Base-by-base conservation (phyloP, 2,329 filamentous ascomycete genomes). In the Cercospora brassicicola region DNA sequence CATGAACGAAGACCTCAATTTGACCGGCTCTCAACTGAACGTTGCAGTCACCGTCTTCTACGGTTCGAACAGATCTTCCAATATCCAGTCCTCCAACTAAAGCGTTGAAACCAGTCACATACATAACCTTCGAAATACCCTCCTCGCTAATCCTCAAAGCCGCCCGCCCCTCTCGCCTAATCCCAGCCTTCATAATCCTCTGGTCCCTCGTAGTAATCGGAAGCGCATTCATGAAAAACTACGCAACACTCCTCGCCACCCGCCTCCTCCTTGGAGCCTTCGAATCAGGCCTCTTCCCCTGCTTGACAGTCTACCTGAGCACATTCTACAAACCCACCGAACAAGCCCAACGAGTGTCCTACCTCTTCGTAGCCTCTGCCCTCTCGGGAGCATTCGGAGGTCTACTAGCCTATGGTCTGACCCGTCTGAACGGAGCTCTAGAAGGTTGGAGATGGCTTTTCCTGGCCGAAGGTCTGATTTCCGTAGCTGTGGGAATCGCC, bases 371-470 rank as follows among this genome's bases (percentile, higher is more conserved):
- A 28, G 78, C 79, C 0, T 76, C 77, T 23, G 81, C 81, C 31
- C 75, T 81, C 30, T 79, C 79, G 6, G 80, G 79, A 10, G 80
- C 78, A 11, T 81, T 82, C 65, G 79, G 80, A 28, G 66, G 57
- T 10, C 53, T 80, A 79, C 26, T 71, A 8, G 69, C 69, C 3
- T 70, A 71, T 68, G 89, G 84, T 1, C 91, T 93, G 68, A 89
- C 89, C 0, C 86, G 89, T 73, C 87, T 93, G 86, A 88, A 90
- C 59, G 90, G 90, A 1, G 90, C 89, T 1, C 82, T 89, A 72
- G 80, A 81, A 30, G 91, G 74, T 6, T 79, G 77, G 77, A 73
- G 74, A 53, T 78, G 76, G 76, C 71, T 78, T 5, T 77, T 75
- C 64, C 75, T 77, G 9, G 75, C 78, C 53, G 77, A 78, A 66